These are phyloP conservation scores for Cicer cuneatum DNA, from an alignment of 306 rosid genomes.

Conservation along the genomic window DNA sequence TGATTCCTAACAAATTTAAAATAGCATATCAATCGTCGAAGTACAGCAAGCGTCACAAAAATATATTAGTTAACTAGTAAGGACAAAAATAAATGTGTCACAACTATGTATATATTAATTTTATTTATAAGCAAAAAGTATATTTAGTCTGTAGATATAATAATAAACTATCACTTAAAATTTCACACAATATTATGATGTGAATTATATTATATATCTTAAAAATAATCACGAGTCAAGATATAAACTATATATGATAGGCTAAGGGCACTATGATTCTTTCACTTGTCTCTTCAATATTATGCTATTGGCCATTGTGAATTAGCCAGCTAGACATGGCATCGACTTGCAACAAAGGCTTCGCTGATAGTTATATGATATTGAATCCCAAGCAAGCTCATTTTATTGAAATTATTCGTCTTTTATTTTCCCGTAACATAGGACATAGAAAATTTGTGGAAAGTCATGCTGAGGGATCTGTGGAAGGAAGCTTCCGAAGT, in stretches of 20 bases:
- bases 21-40: too few relatives aligned
- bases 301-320: not conserved
- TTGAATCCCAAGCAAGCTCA: slow-evolving; percentile 63
- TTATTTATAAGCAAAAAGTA: too few relatives aligned
- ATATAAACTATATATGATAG: not conserved
- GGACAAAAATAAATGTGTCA: too few relatives aligned
- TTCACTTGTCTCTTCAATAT: not conserved
- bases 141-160: too few relatives aligned
- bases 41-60: too few relatives aligned
- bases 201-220: too few relatives aligned
- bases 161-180: too few relatives aligned
- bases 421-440: slow-evolving; percentile 52
- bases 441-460: slow-evolving; percentile 54
- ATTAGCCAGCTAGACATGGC: not conserved
- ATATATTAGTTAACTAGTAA: too few relatives aligned
- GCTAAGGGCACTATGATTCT: not conserved
- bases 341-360: slow-evolving; percentile 49
- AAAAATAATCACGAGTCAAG: too few relatives aligned
- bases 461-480: slow-evolving; percentile 14
- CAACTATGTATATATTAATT: too few relatives aligned
- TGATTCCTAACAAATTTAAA: too few relatives aligned
- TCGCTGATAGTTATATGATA: slow-evolving; percentile 60
- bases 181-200: too few relatives aligned
- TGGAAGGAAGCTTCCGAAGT: slow-evolving; percentile 48
- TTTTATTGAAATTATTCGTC: slow-evolving; percentile 54